These are phyloP conservation scores for Gentiana dahurica DNA, from an alignment of 257 asterid genomes.

Conservation along the genomic window DNA sequence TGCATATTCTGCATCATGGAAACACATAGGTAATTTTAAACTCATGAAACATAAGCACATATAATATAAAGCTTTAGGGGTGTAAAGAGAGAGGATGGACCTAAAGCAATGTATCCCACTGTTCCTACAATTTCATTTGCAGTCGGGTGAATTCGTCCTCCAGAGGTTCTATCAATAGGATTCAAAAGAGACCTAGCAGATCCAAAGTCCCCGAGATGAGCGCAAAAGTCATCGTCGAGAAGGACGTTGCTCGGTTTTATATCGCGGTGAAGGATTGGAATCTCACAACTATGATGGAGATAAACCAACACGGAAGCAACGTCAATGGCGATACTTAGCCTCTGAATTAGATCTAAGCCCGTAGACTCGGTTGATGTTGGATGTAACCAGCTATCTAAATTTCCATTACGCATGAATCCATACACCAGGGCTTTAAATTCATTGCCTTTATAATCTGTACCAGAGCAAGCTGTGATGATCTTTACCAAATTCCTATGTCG, in stretches of 20 bases:
- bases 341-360: constrained; percentile 7
- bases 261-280: constrained; percentile 18
- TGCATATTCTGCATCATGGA: neutral
- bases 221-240: constrained; percentile 15
- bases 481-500: constrained; percentile 22
- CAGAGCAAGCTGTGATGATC: constrained; percentile 21
- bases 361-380: neutral
- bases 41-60: too few species aligned
- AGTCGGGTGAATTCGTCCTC: neutral
- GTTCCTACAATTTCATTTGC: constrained; percentile 8
- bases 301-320: constrained; percentile 16
- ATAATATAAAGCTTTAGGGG: neutral
- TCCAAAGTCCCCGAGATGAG: constrained; percentile 27
- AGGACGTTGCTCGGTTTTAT: constrained; percentile 24
- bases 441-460: constrained; percentile 16
- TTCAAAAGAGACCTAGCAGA: constrained; percentile 14
- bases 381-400: constrained; percentile 15
- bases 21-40: neutral
- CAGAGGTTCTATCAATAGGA: constrained; percentile 2
- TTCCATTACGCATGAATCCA: constrained; percentile 13
- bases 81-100: neutral
- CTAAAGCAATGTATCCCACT: constrained; percentile 9
- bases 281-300: constrained; percentile 15
- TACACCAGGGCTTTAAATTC: constrained; percentile 21
- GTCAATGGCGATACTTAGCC: constrained; percentile 19